A percentile compares a stretch with the other conserved stretches of the same genome.
Conservation (phyloP, 2,329 filamentous ascomycete genomes). For the Berkeleyomyces rouxiae region DNA sequence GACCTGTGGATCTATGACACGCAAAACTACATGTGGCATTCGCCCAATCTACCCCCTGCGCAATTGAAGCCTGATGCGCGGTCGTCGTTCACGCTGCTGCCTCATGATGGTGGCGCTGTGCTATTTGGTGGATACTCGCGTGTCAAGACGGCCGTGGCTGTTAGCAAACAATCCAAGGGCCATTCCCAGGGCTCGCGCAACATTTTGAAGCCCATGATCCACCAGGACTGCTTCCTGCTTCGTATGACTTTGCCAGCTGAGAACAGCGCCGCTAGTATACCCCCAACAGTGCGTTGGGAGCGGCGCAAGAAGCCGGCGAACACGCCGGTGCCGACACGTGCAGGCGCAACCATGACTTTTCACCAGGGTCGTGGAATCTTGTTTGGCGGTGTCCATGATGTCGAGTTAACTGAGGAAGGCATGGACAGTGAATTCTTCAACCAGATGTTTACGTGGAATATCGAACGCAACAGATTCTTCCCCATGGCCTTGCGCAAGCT, state of each 20-base stretch:
- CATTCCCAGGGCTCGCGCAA: slow-evolving; percentile 47
- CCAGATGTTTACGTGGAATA: slow-evolving; percentile 77
- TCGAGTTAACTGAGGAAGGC: slow-evolving; percentile 79
- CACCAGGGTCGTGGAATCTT: slow-evolving; percentile 86
- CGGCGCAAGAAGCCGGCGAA: slow-evolving; percentile 85
- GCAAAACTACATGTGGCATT: slow-evolving; percentile 68
- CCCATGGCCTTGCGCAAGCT: slow-evolving; percentile 61
- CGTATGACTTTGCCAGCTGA: slow-evolving; percentile 56
- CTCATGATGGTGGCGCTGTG: slow-evolving; percentile 77
- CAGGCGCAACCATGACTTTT: slow-evolving; percentile 82
- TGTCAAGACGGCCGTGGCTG: slow-evolving; percentile 52
- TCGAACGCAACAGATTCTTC: slow-evolving; percentile 91
- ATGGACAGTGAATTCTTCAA: slow-evolving; percentile 98
- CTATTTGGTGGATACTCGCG: slow-evolving; percentile 89
- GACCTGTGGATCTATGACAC: slow-evolving; percentile 97
- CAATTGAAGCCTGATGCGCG: slow-evolving; percentile 78
- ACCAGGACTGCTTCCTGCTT: slow-evolving; percentile 90
- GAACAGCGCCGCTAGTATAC: slow-evolving; percentile 47
- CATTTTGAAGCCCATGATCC: slow-evolving; percentile 69
- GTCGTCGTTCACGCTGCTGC: slow-evolving; percentile 81
- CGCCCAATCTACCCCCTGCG: slow-evolving; percentile 55
- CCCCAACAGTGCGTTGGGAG: slow-evolving; percentile 75
- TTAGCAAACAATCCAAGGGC: slow-evolving; percentile 48
- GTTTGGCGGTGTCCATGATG: slow-evolving; percentile 89
- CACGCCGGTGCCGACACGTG: slow-evolving; percentile 63